These are phyloP conservation scores for Suhomyces atakaporum DNA, from an alignment of 1,139 yeast species.

Conservation along the genomic window DNA sequence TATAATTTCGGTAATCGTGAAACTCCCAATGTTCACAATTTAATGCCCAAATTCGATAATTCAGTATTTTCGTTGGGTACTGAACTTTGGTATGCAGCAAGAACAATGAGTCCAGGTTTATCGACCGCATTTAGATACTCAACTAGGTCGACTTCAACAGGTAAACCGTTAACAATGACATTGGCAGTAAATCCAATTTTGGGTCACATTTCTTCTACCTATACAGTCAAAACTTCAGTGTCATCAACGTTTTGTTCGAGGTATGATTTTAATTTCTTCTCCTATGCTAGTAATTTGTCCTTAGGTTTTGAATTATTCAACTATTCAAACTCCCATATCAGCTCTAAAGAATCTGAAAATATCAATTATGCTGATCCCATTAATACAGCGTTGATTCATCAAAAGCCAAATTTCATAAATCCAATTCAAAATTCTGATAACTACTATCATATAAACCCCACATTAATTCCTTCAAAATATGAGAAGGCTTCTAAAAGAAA, in stretches of 20 bases:
- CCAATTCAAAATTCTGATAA: slow-evolving; percentile 31
- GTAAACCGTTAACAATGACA: slow-evolving; percentile 88
- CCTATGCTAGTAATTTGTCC: slow-evolving; percentile 84
- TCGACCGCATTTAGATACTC: slow-evolving; percentile 85
- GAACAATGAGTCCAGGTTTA: slow-evolving; percentile 80
- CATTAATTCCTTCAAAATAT: slow-evolving; percentile 25
- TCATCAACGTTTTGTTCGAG: slow-evolving; percentile 80
- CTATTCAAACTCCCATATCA: slow-evolving; percentile 24
- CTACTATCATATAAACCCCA: slow-evolving; percentile 29
- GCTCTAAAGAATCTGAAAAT: not conserved
- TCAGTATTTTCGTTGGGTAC: slow-evolving; percentile 72
- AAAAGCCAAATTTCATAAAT: slow-evolving; percentile 14
- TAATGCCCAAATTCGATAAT: slow-evolving; percentile 45
- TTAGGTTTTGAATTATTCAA: slow-evolving; percentile 85
- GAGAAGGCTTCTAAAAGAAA: not conserved
- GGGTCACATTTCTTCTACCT: slow-evolving; percentile 88
- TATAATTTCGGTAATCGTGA: slow-evolving; percentile 61
- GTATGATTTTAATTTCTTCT: slow-evolving; percentile 87
- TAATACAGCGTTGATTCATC: not conserved
- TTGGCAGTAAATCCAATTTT: slow-evolving; percentile 84
- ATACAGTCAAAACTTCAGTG: slow-evolving; percentile 78
- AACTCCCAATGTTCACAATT: slow-evolving; percentile 25
- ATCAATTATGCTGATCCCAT: slow-evolving; percentile 4
- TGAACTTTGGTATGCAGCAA: slow-evolving; percentile 87
- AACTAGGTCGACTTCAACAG: slow-evolving; percentile 82